A percentile compares a stretch with the other conserved stretches of the same genome.
Conservation (phyloP, 768 basidiomycete genomes). For the Pleurotus djamor region DNA sequence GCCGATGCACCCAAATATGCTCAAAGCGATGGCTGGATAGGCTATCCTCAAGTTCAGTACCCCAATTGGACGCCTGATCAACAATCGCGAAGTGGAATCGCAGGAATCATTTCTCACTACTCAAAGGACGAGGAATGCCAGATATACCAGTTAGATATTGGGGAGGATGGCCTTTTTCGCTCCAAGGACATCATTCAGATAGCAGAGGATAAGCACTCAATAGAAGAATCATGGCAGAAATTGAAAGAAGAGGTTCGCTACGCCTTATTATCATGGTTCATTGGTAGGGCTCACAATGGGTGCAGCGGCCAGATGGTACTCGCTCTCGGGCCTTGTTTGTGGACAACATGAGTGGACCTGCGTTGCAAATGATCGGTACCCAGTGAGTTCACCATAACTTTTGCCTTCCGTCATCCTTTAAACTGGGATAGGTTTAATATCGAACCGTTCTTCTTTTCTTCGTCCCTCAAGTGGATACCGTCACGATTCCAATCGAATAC, state of each 20-base stretch:
- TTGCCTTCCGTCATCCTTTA: not conserved
- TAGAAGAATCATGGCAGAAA: conserved; percentile 29
- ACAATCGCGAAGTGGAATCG: conserved; percentile 34
- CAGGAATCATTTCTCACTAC: conserved; percentile 18
- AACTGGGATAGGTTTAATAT: conserved; percentile 42
- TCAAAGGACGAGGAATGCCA: conserved; percentile 18
- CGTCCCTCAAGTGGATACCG: conserved; percentile 66
- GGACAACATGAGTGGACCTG: conserved; percentile 47
- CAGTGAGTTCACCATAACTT: conserved; percentile 30
- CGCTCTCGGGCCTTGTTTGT: conserved; percentile 53
- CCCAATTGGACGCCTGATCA: conserved; percentile 55
- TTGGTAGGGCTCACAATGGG: not conserved
- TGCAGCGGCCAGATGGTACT: conserved; percentile 28
- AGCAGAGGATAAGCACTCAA: conserved; percentile 18
- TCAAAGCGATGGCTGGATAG: conserved; percentile 21
- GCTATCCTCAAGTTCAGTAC: conserved; percentile 52
- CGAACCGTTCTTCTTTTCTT: conserved; percentile 69
- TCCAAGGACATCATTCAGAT: conserved; percentile 6
- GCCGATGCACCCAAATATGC: not conserved
- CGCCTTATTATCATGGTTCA: not conserved
- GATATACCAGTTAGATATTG: conserved; percentile 39
- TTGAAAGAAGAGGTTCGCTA: conserved; percentile 26
- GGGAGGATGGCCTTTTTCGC: conserved; percentile 28
- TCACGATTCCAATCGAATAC: conserved; percentile 58
- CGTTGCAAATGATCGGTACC: conserved; percentile 60